Percentiles rank a stretch among this genome's conserved stretches.
phyloP scores from a whole-genome alignment of 2,329 filamentous ascomycete species.

The Trichoderma pleuroti region DNA sequence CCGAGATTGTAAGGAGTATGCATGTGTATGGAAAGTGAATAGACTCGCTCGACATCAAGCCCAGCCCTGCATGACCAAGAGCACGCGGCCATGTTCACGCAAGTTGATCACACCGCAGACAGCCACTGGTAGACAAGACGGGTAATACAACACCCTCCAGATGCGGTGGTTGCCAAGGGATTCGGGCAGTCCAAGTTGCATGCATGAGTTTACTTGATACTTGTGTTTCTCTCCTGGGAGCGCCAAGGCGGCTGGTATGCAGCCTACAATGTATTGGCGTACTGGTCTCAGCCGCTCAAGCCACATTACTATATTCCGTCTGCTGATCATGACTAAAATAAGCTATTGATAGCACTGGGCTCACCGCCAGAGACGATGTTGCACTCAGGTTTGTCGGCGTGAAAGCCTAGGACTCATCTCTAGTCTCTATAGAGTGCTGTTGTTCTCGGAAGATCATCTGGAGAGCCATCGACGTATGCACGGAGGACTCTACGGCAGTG shows the following conservation, averaged over 20 bases:
- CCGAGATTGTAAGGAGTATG: neutral
- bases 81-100: neutral
- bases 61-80: neutral
- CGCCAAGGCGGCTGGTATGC: neutral
- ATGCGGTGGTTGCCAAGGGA: neutral
- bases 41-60: neutral
- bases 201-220: neutral
- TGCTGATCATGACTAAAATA: neutral
- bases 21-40: neutral
- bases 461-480: neutral
- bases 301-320: constrained; percentile 3
- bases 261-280: neutral
- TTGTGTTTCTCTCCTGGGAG: neutral
- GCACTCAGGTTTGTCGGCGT: neutral
- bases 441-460: neutral
- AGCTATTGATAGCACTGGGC: neutral
- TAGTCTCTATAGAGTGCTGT: neutral
- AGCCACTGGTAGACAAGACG: neutral
- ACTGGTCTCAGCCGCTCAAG: constrained; percentile 11
- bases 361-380: neutral
- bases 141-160: neutral
- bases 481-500: neutral
- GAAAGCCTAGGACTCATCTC: too few relatives aligned
- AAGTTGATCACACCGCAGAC: neutral
- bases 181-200: neutral